Conservation (phyloP, 2,329 filamentous ascomycete species). For the Diaporthe ampelina region DNA sequence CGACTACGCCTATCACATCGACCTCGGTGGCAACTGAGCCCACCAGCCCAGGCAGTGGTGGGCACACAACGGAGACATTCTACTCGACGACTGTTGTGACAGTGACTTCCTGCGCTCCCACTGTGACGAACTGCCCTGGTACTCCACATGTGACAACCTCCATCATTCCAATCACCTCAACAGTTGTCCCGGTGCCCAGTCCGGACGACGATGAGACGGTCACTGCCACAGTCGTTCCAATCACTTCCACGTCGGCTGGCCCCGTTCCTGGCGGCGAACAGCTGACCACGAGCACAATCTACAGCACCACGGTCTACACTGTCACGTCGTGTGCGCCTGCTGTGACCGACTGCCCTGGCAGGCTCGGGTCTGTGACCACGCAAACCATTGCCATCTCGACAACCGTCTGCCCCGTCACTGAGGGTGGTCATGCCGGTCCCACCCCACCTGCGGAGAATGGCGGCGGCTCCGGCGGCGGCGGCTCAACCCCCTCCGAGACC, state of each 20-base stretch:
- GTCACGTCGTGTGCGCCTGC: constrained; percentile 67
- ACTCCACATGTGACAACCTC: constrained; percentile 51
- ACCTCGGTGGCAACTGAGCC: constrained; percentile 26
- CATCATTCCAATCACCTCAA: constrained; percentile 52
- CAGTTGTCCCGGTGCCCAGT: constrained; percentile 48
- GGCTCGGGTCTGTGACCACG: constrained; percentile 54
- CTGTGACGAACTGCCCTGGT: constrained; percentile 40
- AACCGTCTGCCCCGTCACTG: constrained; percentile 57
- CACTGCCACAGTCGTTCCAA: constrained; percentile 17
- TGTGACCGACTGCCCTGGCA: constrained; percentile 55
- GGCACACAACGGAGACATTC: constrained; percentile 34
- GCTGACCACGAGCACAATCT: constrained; percentile 55
- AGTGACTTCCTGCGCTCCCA: constrained; percentile 37
- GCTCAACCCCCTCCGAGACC: constrained; percentile 6
- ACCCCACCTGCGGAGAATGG: constrained; percentile 33
- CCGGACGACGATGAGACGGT: constrained; percentile 1
- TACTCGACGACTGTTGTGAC: constrained; percentile 37
- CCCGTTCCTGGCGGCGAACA: constrained; percentile 8
- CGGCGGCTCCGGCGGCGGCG: constrained; percentile 1
- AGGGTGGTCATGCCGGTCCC: background rate
- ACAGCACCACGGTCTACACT: constrained; percentile 62
- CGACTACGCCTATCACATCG: constrained; percentile 23
- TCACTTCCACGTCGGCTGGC: constrained; percentile 21
- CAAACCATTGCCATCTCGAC: constrained; percentile 59
- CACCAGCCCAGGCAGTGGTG: background rate